Evolutionary conservation across 441 rosid species (phyloP).

Genomic region (Aquilaria agallochum): DNA sequence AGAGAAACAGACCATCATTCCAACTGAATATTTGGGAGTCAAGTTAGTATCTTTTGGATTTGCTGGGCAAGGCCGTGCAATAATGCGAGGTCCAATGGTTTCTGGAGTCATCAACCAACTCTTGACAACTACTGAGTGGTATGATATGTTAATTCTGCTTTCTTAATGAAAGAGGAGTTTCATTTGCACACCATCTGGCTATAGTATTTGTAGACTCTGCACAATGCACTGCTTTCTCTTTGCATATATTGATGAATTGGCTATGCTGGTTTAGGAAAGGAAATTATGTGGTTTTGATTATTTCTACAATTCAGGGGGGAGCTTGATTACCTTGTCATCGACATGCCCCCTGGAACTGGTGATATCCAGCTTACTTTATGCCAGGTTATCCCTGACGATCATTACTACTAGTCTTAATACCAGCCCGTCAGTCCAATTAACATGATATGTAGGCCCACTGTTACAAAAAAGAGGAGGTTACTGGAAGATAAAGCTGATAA

Average conservation of each 20-base stretch:
- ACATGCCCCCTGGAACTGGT: constrained; percentile 99
- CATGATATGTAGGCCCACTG: not conserved
- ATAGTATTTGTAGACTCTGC: no score
- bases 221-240: no score
- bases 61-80: constrained; percentile 95
- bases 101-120: constrained; percentile 97
- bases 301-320: constrained; percentile 67
- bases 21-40: constrained; percentile 91
- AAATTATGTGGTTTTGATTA: constrained; percentile 3
- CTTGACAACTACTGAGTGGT: constrained; percentile 94
- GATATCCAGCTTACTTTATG: constrained; percentile 95
- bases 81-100: constrained; percentile 99
- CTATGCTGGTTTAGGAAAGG: no score
- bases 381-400: constrained; percentile 52
- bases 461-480: no score
- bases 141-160: constrained; percentile 20
- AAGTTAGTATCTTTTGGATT: constrained; percentile 96
- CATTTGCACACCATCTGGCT: not conserved
- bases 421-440: not conserved
- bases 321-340: constrained; percentile 93
- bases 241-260: no score
- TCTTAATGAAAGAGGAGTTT: not conserved
- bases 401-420: not conserved
- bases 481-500: not conserved
- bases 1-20: constrained; percentile 79